These are phyloP conservation scores for Fusarium odoratissimum DNA, from an alignment of 2,329 filamentous ascomycete species.

Conservation along the genomic window DNA sequence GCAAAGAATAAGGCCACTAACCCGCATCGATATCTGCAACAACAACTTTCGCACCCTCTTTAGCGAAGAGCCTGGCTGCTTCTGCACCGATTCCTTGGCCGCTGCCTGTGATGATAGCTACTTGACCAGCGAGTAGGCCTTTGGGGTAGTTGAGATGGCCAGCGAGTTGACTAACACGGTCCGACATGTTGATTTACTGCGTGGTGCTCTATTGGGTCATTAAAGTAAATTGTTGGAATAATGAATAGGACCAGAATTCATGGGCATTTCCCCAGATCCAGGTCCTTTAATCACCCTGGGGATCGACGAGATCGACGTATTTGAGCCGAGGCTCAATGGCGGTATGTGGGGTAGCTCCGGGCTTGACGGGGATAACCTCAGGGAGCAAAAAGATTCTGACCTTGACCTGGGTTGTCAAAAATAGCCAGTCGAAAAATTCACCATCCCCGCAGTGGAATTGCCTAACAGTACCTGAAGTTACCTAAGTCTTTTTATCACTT, in stretches of 20 bases:
- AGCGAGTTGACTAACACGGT: slow-evolving; percentile 77
- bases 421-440: fast-evolving
- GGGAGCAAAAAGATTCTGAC: neutral
- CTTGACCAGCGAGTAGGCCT: slow-evolving; percentile 81
- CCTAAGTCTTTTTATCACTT: neutral
- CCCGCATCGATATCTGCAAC: slow-evolving; percentile 84
- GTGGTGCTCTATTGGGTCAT: neutral
- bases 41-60: slow-evolving; percentile 87
- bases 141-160: slow-evolving; percentile 84
- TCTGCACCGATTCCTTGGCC: slow-evolving; percentile 92
- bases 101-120: slow-evolving; percentile 87
- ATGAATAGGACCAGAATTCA: neutral
- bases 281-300: neutral
- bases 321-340: slow-evolving; percentile 46
- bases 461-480: fast-evolving
- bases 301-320: slow-evolving; percentile 23
- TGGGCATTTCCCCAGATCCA: slow-evolving; percentile 9
- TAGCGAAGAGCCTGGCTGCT: slow-evolving; percentile 82
- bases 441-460: fast-evolving
- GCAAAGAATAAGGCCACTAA: slow-evolving; percentile 51
- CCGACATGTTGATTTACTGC: slow-evolving; percentile 55
- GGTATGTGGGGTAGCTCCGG: slow-evolving; percentile 43
- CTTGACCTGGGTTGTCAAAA: fast-evolving
- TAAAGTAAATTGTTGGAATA: neutral
- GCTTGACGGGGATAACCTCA: neutral